Evolutionary conservation across 139 green algal species (phyloP), one percentile per base, ranked within the genome.

Genomic region (Prasinococcaceae sp.): DNA sequence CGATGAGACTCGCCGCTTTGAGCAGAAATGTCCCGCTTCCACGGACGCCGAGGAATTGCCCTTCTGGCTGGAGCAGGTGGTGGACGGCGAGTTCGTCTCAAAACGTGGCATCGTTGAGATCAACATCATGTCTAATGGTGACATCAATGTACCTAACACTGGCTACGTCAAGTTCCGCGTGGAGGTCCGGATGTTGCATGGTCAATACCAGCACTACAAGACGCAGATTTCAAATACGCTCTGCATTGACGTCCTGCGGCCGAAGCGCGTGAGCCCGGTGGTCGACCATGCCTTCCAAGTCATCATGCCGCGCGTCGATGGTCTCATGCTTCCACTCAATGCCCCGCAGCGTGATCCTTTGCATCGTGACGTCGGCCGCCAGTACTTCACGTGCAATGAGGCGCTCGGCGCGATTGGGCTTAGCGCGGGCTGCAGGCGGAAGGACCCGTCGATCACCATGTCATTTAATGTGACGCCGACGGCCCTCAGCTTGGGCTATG

Each of bases 131-230:
- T 35, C 20, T 6, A 6, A 27, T 3, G 38, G 39, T 25, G 37
- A 59, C 17, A 24, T 39, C 6, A n/a, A n/a, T n/a, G n/a, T n/a
- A n/a, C n/a, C n/a, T n/a, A n/a, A n/a, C n/a, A n/a, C n/a, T n/a
- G n/a, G n/a, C n/a, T n/a, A n/a, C n/a, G n/a, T n/a, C n/a, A 19
- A 39, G 23, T 49, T 59, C 23, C 26, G 51, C 26, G 27, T 59
- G 12, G 51, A 59, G 37, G 38, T 59, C 6, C n/a, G 51, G 2
- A 49, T 59, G 51, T 36, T 59, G 12, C 51, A 59, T 36, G 51
- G 51, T 17, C 23, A 37, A 22, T 59, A 59, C 39, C 51, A 59
- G 23, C 9, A 24, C 4, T 19, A 38, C 3, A 49, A 12, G 37
- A 2, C 12, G 14, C n/a, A 20, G 22, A 24, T 59, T 59, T 23